Percentiles rank a stretch among this genome's conserved stretches.
Evolutionary conservation across 306 rosid genomes (phyloP).

Genomic region (Begonia masoniana): DNA sequence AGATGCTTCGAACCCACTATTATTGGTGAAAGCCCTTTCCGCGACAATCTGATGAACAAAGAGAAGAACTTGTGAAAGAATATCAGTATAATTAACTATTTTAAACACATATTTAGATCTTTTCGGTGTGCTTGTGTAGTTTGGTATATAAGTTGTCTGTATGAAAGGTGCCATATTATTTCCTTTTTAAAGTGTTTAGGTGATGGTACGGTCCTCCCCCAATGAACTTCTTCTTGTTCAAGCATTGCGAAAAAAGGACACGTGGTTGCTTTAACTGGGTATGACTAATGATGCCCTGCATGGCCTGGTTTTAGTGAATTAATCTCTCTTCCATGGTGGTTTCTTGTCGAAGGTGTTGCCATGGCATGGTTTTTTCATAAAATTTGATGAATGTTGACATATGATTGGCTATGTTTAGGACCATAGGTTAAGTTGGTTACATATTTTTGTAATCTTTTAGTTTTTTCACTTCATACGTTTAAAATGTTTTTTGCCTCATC

Average conservation of each 20-base stretch:
- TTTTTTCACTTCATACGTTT: too few species aligned
- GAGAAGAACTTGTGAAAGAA: conserved; percentile 50
- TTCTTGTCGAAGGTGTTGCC: too few species aligned
- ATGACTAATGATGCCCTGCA: conserved; percentile 96
- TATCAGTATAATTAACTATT: conserved; percentile 33
- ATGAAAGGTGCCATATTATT: conserved; percentile 2
- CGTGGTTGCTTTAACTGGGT: conserved; percentile 89
- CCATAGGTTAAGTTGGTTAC: too few species aligned
- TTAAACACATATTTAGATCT: conserved; percentile 2
- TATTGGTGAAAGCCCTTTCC: conserved; percentile 72
- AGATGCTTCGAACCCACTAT: conserved; percentile 46
- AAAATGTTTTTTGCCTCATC: too few species aligned
- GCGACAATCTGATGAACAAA: conserved; percentile 34
- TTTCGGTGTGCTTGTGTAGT: neutral
- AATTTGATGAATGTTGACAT: too few species aligned
- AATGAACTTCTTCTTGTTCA: conserved; percentile 89
- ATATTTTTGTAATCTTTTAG: too few species aligned
- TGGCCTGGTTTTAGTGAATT: conserved; percentile 48
- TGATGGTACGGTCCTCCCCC: conserved; percentile 92
- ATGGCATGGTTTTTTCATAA: too few species aligned
- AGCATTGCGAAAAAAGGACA: conserved; percentile 64
- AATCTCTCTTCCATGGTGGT: neutral
- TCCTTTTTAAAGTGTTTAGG: conserved; percentile 27
- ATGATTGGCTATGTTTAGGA: too few species aligned
- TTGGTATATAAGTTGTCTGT: neutral